Evolutionary conservation across 1,284 basidiomycete genomes (phyloP).

Genomic region (Pyrrhoderma lamaoense): DNA sequence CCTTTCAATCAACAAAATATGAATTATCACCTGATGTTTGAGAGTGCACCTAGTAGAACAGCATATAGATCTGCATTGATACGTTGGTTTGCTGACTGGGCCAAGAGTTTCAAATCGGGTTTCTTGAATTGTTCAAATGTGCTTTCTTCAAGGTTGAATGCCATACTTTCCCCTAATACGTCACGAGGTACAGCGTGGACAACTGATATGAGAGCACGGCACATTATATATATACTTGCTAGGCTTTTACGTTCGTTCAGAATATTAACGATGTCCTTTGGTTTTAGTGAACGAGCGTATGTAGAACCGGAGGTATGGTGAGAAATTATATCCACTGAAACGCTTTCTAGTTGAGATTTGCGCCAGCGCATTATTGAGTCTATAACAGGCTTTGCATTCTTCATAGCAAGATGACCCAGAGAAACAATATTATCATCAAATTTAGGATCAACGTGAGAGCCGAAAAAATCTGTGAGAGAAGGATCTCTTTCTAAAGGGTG

Average conservation of each 20-base stretch:
- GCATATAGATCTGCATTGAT: constrained; percentile 78
- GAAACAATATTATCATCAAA: constrained; percentile 80
- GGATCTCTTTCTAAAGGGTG: constrained; percentile 67
- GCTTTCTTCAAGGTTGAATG: constrained; percentile 73
- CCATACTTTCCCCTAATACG: constrained; percentile 68
- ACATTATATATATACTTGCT: constrained; percentile 83
- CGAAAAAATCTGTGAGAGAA: constrained; percentile 59
- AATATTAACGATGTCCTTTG: constrained; percentile 49
- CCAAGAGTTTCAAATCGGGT: constrained; percentile 60
- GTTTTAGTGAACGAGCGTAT: constrained; percentile 28
- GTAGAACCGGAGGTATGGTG: constrained; percentile 42
- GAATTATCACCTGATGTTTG: constrained; percentile 60
- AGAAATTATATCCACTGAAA: constrained; percentile 44
- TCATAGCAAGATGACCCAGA: constrained; percentile 80
- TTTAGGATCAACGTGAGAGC: constrained; percentile 60
- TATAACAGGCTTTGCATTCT: constrained; percentile 77
- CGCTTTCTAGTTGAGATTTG: constrained; percentile 63
- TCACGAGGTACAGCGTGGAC: constrained; percentile 69
- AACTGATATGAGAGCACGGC: constrained; percentile 74
- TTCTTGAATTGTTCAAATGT: constrained; percentile 81
- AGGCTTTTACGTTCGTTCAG: constrained; percentile 74
- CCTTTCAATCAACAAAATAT: constrained; percentile 6
- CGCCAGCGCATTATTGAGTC: constrained; percentile 88
- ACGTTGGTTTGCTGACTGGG: constrained; percentile 66
- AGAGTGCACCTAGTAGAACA: constrained; percentile 74